phyloP scores from a whole-genome alignment of 345 rosid genomes.

The Iberis pinnata region DNA sequence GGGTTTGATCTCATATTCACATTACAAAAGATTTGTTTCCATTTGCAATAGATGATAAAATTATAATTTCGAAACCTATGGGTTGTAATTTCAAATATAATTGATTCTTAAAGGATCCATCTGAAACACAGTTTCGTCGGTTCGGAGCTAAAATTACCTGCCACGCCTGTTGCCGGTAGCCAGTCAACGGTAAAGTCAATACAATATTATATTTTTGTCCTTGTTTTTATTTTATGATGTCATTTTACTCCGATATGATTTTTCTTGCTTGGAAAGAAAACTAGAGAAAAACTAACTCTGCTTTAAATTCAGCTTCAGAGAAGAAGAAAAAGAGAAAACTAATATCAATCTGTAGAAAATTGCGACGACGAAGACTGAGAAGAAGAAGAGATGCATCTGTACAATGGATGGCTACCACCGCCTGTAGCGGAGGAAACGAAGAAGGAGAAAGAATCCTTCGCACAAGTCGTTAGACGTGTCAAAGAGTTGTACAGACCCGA shows the following conservation, averaged over 20 bases:
- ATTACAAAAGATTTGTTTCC: neutral
- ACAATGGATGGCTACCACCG: constrained; percentile 94
- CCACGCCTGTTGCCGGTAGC: constrained; percentile 26
- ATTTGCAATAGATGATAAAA: neutral
- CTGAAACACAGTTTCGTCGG: constrained; percentile 9
- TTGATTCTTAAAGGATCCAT: neutral
- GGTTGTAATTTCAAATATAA: neutral
- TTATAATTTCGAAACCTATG: neutral
- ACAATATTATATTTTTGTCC: neutral
- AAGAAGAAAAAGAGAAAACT: neutral
- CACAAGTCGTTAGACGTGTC: constrained; percentile 57
- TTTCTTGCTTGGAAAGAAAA: constrained; percentile 47
- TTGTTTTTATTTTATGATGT: constrained; percentile 18
- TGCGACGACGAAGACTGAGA: constrained; percentile 12
- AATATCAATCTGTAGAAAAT: constrained; percentile 9
- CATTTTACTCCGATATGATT: constrained; percentile 20
- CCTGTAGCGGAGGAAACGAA: constrained; percentile 78
- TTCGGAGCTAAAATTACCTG: constrained; percentile 15
- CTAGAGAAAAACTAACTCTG: constrained; percentile 19
- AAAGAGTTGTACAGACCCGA: constrained; percentile 50
- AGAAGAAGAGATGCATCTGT: constrained; percentile 65
- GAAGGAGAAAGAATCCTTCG: constrained; percentile 76
- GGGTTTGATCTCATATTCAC: no score
- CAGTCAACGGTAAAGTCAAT: constrained; percentile 31
- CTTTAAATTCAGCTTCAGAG: constrained; percentile 20